Percentiles rank a stretch among this genome's conserved stretches.
These are phyloP conservation scores for Yamadazyma songkhlaensis DNA, from an alignment of 1,139 yeast species.

Conservation along the genomic window DNA sequence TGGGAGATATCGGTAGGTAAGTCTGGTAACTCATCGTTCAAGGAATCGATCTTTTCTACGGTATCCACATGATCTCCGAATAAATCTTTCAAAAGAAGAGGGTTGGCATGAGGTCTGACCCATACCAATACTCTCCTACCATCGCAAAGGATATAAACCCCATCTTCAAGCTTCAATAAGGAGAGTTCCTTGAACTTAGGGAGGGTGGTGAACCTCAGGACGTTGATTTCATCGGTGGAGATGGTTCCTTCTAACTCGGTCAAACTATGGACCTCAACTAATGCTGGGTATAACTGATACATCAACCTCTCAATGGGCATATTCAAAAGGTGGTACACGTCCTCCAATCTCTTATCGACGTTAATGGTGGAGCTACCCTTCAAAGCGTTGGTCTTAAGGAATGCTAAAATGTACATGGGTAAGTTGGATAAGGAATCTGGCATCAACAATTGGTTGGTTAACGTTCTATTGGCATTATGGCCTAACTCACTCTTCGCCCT, in stretches of 20 bases:
- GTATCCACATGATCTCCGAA: conserved; percentile 56
- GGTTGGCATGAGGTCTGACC: conserved; percentile 71
- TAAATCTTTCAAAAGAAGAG: conserved; percentile 66
- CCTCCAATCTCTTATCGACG: conserved; percentile 62
- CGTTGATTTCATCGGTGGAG: conserved; percentile 33
- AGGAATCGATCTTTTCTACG: conserved; percentile 43
- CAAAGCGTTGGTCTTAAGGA: conserved; percentile 67
- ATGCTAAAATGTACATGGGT: conserved; percentile 64
- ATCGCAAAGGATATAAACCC: conserved; percentile 75
- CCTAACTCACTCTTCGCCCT: conserved; percentile 55
- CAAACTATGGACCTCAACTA: conserved; percentile 70
- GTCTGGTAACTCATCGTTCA: conserved; percentile 66
- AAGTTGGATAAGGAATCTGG: conserved; percentile 80
- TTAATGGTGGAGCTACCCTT: conserved; percentile 42
- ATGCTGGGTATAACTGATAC: conserved; percentile 74
- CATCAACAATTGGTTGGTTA: conserved; percentile 68
- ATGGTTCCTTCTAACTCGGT: conserved; percentile 53
- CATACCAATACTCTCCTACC: conserved; percentile 64
- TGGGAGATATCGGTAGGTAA: conserved; percentile 66
- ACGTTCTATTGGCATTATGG: conserved; percentile 42
- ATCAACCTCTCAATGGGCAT: conserved; percentile 60
- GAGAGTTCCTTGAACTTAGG: conserved; percentile 47
- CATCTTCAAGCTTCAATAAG: conserved; percentile 55
- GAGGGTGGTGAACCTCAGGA: conserved; percentile 50
- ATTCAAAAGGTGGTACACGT: conserved; percentile 50